Conservation (phyloP, 2,329 filamentous ascomycete genomes). For the Colletotrichum neosansevieriae region DNA sequence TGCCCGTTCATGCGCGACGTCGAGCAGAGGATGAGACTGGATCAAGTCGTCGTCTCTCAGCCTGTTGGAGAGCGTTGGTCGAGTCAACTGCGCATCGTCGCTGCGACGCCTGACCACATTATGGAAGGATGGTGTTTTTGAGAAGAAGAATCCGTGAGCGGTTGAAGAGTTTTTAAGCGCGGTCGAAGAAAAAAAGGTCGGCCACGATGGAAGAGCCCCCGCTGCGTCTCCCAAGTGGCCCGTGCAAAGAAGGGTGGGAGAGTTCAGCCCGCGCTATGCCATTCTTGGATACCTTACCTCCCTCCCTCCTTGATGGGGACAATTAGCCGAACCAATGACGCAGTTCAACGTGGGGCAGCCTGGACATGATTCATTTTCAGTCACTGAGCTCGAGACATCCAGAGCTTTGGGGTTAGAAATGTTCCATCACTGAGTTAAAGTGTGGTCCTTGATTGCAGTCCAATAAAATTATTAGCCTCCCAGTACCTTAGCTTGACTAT, state of each 20-base stretch:
- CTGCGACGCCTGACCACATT: not conserved
- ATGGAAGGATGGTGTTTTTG: no score
- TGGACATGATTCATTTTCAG: not conserved
- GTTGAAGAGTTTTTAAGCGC: not conserved
- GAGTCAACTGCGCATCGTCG: not conserved
- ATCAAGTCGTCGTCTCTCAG: not conserved
- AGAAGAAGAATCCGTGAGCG: not conserved
- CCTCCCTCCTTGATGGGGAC: not conserved
- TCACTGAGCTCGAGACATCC: slow-evolving; percentile 1
- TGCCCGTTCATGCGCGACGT: no score
- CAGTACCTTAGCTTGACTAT: not conserved
- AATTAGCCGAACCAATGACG: slow-evolving; percentile 35
- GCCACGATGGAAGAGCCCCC: slow-evolving; percentile 32
- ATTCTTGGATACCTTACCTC: not conserved
- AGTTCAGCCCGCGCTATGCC: not conserved
- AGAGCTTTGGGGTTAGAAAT: not conserved
- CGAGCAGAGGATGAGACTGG: no score
- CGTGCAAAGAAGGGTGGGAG: not conserved
- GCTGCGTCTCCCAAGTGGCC: not conserved
- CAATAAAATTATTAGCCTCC: slow-evolving; percentile 1
- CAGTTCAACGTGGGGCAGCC: not conserved
- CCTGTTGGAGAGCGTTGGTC: no score
- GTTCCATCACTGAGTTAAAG: not conserved
- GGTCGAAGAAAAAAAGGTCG: slow-evolving; percentile 14
- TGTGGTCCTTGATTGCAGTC: slow-evolving; percentile 23